Evolutionary conservation across 345 rosid genomes (phyloP).

Genomic region (Alliaria petiolata): DNA sequence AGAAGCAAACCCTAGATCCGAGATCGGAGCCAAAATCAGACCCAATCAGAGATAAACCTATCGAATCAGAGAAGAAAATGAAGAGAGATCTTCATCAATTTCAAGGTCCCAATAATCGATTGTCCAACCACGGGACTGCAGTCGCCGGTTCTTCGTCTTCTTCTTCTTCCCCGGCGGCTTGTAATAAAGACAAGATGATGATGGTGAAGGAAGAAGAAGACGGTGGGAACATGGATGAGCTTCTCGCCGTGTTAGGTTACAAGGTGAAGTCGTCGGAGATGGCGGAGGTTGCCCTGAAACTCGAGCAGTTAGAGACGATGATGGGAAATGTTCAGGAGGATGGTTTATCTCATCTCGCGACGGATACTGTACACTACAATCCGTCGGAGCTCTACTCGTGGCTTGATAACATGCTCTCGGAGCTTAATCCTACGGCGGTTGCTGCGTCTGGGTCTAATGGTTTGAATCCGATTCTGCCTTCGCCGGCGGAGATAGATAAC

Average conservation of each 20-base stretch:
- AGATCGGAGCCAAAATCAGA: conserved; percentile 9
- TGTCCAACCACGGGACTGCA: conserved; percentile 9
- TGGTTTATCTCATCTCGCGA: conserved; percentile 49
- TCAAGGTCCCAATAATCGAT: conserved; percentile 21
- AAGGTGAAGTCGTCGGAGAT: conserved; percentile 72
- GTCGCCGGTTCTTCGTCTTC: conserved; percentile 14
- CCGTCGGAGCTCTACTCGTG: conserved; percentile 69
- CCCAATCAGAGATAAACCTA: not conserved
- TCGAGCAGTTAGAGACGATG: conserved; percentile 70
- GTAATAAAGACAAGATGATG: conserved; percentile 42
- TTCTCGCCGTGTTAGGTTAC: conserved; percentile 68
- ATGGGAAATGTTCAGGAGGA: conserved; percentile 62
- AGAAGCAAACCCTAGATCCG: conserved; percentile 1
- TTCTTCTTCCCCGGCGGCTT: not conserved
- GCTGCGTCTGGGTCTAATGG: not conserved
- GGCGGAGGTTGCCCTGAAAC: conserved; percentile 85
- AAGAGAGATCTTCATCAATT: conserved; percentile 51
- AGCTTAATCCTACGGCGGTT: conserved; percentile 43
- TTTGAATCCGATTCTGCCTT: not conserved
- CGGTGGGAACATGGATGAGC: conserved; percentile 65
- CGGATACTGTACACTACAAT: conserved; percentile 74
- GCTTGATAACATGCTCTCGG: conserved; percentile 66
- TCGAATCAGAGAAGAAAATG: conserved; percentile 29
- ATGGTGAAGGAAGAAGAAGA: conserved; percentile 41
- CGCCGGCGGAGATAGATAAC: conserved; percentile 14